A percentile compares a stretch with the other conserved stretches of the same genome.
These are phyloP conservation scores for Phytophthora quininea DNA, from an alignment of 352 stramenopile species.

Conservation along the genomic window DNA sequence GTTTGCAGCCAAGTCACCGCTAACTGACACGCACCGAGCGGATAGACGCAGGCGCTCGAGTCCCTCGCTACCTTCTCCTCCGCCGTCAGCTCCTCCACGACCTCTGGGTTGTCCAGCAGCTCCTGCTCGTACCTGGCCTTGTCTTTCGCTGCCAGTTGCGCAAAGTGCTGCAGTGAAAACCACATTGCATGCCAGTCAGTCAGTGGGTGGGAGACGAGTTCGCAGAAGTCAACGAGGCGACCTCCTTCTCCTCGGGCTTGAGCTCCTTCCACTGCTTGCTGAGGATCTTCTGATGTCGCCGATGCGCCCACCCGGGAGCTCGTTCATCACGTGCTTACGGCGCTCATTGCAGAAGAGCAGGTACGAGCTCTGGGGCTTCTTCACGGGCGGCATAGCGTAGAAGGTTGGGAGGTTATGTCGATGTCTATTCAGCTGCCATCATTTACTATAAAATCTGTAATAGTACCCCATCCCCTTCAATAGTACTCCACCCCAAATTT, in stretches of 20 bases:
- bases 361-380: conserved; percentile 89
- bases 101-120: conserved; percentile 65
- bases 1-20: no score
- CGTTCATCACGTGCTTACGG: conserved; percentile 67
- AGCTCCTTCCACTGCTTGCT: conserved; percentile 91
- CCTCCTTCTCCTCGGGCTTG: conserved; percentile 80
- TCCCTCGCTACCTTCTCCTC: conserved; percentile 31
- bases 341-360: conserved; percentile 84
- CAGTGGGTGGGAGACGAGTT: no score
- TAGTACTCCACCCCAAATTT: no score
- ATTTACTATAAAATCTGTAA: no score
- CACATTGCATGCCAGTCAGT: no score
- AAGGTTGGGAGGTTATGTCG: no score
- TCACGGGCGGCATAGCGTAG: no score
- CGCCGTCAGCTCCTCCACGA: conserved; percentile 57
- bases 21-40: conserved; percentile 35
- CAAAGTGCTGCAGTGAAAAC: conserved; percentile 58
- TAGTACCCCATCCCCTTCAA: no score
- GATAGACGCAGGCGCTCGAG: conserved; percentile 60
- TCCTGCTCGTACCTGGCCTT: conserved; percentile 85
- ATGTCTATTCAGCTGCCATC: no score
- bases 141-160: conserved; percentile 85
- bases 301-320: conserved; percentile 62
- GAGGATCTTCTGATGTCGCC: conserved; percentile 91
- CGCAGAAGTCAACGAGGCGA: no score